A percentile compares a stretch with the other conserved stretches of the same genome.
Conservation (phyloP, 208 protist genomes). For the Trypanosoma rangeli region DNA sequence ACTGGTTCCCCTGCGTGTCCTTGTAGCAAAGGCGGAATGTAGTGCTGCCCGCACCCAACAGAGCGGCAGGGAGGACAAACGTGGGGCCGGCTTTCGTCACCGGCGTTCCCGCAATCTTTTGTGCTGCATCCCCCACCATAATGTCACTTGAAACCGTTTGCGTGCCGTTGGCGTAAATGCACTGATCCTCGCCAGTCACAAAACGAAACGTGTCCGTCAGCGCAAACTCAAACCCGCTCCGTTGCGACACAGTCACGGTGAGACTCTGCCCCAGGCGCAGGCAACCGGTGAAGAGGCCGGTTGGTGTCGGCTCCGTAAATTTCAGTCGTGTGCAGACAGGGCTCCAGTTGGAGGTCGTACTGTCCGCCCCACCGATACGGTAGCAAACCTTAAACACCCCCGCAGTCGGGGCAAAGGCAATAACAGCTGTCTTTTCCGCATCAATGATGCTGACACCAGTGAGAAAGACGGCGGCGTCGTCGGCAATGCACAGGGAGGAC, state of each 20-base stretch:
- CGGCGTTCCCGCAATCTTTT: constrained; percentile 37
- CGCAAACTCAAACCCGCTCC: constrained; percentile 24
- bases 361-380: constrained; percentile 49
- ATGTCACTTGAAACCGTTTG: constrained; percentile 38
- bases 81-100: constrained; percentile 23
- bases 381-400: constrained; percentile 88
- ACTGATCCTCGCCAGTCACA: constrained; percentile 49
- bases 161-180: constrained; percentile 39
- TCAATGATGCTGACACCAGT: constrained; percentile 20
- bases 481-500: constrained; percentile 47
- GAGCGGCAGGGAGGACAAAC: constrained; percentile 43
- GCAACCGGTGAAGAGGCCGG: constrained; percentile 49
- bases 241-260: constrained; percentile 34
- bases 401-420: constrained; percentile 53
- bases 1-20: constrained; percentile 76
- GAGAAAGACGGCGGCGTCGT: constrained; percentile 54
- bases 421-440: constrained; percentile 21
- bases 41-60: constrained; percentile 58
- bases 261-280: constrained; percentile 67
- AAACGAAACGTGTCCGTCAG: constrained; percentile 48
- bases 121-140: constrained; percentile 44
- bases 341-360: constrained; percentile 66
- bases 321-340: constrained; percentile 58
- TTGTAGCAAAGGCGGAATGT: constrained; percentile 78
- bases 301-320: constrained; percentile 47